Evolutionary conservation across 2,329 filamentous ascomycete genomes (phyloP).

Genomic region (Talaromyces atroroseus): DNA sequence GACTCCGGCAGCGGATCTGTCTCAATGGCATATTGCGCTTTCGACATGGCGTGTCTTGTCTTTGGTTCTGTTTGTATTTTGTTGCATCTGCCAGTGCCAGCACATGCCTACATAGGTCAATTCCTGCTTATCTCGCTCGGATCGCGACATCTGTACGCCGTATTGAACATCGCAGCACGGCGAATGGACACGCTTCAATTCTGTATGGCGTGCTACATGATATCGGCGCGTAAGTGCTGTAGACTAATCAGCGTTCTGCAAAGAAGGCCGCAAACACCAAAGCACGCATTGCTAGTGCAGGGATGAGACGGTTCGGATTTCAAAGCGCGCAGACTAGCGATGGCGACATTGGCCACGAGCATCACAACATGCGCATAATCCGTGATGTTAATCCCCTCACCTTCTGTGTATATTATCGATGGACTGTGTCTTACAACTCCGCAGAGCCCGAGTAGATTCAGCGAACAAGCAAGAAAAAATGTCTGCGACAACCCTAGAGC

Average conservation of each 20-base stretch:
- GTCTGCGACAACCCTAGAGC: slow-evolving; percentile 1
- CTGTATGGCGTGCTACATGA: not conserved
- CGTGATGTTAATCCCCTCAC: not conserved
- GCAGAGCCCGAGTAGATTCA: not conserved
- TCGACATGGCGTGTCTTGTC: not conserved
- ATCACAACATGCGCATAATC: not conserved
- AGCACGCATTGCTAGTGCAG: not conserved
- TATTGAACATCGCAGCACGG: not conserved
- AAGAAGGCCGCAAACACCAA: not conserved
- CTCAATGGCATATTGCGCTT: not conserved
- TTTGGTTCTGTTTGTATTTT: not conserved
- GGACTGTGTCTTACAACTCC: not conserved
- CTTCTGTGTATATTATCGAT: not conserved
- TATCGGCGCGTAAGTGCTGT: too few species aligned
- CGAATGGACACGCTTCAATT: not conserved
- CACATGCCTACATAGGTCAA: not conserved
- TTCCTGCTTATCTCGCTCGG: not conserved
- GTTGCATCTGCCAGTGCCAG: not conserved
- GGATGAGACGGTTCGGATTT: not conserved
- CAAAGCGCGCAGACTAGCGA: not conserved
- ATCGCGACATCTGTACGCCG: not conserved
- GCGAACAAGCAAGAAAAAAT: not conserved
- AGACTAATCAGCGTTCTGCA: too few species aligned
- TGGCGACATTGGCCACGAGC: not conserved
- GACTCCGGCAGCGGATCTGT: not conserved